Percentiles rank a stretch among this genome's conserved stretches.
Conservation (phyloP, 2,329 filamentous ascomycete species). For the Trichophyton benhamiae region DNA sequence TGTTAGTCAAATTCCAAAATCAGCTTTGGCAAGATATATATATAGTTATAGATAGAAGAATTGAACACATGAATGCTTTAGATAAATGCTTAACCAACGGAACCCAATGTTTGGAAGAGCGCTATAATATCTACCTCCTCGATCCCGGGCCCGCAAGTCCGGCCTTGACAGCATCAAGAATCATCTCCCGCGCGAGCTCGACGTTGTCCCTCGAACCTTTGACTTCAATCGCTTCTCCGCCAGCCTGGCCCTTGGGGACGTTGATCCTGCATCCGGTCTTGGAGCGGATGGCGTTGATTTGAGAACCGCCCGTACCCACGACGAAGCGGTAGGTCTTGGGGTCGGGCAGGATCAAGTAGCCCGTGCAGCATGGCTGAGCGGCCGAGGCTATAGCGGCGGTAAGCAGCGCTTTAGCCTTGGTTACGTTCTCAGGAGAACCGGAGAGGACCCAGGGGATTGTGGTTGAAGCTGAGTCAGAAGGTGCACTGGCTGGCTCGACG, state of each 20-base stretch:
- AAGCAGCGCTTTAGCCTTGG: conserved; percentile 67
- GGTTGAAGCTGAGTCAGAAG: conserved; percentile 20
- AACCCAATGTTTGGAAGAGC: too few relatives aligned
- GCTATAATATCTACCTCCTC: not conserved
- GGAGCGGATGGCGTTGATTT: conserved; percentile 85
- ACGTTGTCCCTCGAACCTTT: conserved; percentile 66
- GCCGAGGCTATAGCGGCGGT: conserved; percentile 56
- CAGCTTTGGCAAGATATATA: too few relatives aligned
- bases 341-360: conserved; percentile 82
- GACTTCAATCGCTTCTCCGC: conserved; percentile 79
- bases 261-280: conserved; percentile 89
- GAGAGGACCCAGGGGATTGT: conserved; percentile 73
- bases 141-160: conserved; percentile 14
- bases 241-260: conserved; percentile 67
- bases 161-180: conserved; percentile 62
- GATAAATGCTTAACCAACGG: too few relatives aligned
- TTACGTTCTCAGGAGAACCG: conserved; percentile 63
- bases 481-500: conserved; percentile 40
- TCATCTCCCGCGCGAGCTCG: conserved; percentile 77
- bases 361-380: conserved; percentile 46
- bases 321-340: conserved; percentile 80
- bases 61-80: too few relatives aligned
- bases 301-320: conserved; percentile 75
- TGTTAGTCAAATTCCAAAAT: too few relatives aligned
- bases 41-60: too few relatives aligned